These are phyloP conservation scores for Rhodotorula kratochvilovae DNA, from an alignment of 768 basidiomycete genomes.

Conservation along the genomic window DNA sequence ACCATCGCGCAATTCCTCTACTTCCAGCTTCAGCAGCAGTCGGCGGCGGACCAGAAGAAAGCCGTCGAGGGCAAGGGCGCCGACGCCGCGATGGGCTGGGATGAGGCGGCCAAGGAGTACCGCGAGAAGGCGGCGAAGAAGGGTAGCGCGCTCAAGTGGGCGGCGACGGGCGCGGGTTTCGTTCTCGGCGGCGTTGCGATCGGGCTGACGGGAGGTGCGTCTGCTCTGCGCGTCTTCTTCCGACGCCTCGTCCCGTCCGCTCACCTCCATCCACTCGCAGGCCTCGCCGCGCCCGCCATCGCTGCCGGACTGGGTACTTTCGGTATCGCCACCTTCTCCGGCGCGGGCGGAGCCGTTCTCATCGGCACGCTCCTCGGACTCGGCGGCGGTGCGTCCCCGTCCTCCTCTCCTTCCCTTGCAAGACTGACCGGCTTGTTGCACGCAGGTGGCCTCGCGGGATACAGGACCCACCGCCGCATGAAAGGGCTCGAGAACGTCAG, in stretches of 20 bases:
- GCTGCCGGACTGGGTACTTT: slow-evolving; percentile 35
- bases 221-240: background rate
- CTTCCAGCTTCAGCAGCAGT: slow-evolving; percentile 23
- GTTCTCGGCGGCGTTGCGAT: slow-evolving; percentile 40
- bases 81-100: slow-evolving; percentile 12
- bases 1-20: slow-evolving; percentile 33
- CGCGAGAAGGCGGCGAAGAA: slow-evolving; percentile 27
- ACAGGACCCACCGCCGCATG: slow-evolving; percentile 39
- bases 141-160: slow-evolving; percentile 37
- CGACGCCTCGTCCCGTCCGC: background rate
- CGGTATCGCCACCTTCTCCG: slow-evolving; percentile 35
- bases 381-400: slow-evolving; percentile 28
- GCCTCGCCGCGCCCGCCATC: slow-evolving; percentile 42
- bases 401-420: background rate
- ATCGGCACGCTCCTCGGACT: slow-evolving; percentile 43
- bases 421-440: background rate
- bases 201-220: slow-evolving; percentile 40
- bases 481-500: slow-evolving; percentile 41
- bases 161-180: slow-evolving; percentile 41
- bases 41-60: background rate
- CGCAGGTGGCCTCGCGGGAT: slow-evolving; percentile 38
- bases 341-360: slow-evolving; percentile 39
- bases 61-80: background rate
- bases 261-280: background rate
- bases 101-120: slow-evolving; percentile 29